Base-by-base conservation (phyloP, 2,329 filamentous ascomycete species). In the Podosphaera xanthii region DNA sequence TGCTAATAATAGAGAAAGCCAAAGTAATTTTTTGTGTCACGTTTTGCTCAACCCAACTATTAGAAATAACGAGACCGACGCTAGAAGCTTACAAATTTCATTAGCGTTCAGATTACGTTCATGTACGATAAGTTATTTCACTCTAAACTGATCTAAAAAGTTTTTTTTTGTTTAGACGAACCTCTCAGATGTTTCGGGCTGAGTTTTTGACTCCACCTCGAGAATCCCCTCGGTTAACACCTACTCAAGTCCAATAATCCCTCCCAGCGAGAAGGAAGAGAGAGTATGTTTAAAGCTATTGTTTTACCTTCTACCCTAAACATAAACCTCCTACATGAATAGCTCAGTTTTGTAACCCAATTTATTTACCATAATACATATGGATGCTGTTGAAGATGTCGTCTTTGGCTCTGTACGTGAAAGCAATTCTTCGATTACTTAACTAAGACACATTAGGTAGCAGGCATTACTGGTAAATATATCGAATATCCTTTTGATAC, bases 401-500 rank as follows among this genome's bases (percentile, higher is more conserved):
- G 69, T 84, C 9, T 97, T 88, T 70, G 92, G 92, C 69, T 96
- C 91, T 61, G 81, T 90, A 72, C 70, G 83, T 61, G 57, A 59
- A 7, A 9, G 30, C 35, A 10, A 33, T 22, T 48, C 34, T 33
- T 57, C 52, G 14, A 7, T 36, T 30, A 6, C 8, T 33, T 4
- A 4, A 52, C 49, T 52, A 52, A 52, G 8, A 52, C 33, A 14
- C 8, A 35, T 12, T 56, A 89, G 86, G 71, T 80, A 61, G 90
- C 91, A 59, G 92, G 92, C 61, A 81, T 94, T 61, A 83, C 87
- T 42, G 91, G 91, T 62, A 98, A 97, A 75, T 87, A 91, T 70
- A 91, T 98, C 69, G 92, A 98, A 71, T 98, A 96, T 70, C 92
- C 92, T 33, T 98, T 98, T 72, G 92, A 98, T 72, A 98, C 92